Evolutionary conservation across 2,329 filamentous ascomycete genomes (phyloP).

Genomic region (Talaromyces amestolkiae): DNA sequence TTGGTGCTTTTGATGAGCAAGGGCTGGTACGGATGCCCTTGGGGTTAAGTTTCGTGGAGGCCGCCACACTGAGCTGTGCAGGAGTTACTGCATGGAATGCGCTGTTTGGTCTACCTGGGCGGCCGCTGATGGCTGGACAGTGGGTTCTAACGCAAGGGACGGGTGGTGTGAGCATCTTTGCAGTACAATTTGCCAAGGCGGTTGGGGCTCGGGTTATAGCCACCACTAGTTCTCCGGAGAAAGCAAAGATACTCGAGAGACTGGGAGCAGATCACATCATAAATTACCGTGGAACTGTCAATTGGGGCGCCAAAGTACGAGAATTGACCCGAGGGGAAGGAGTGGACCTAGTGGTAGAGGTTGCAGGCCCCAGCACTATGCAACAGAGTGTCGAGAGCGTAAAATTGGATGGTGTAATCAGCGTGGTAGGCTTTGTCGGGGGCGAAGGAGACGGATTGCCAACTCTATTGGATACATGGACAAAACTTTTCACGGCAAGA

Average conservation of each 20-base stretch:
- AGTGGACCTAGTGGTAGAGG: constrained; percentile 42
- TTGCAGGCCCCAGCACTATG: constrained; percentile 43
- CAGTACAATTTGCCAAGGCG: constrained; percentile 45
- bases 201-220: constrained; percentile 58
- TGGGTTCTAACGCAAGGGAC: constrained; percentile 55
- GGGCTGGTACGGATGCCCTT: constrained; percentile 48
- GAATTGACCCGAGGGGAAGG: constrained; percentile 41
- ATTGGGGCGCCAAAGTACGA: constrained; percentile 42
- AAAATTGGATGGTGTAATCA: constrained; percentile 40
- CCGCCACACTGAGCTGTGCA: constrained; percentile 49
- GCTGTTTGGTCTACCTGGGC: constrained; percentile 49
- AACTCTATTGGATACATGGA: constrained; percentile 7
- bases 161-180: constrained; percentile 54
- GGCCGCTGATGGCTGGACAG: constrained; percentile 37
- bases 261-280: constrained; percentile 47
- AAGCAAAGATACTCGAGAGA: constrained; percentile 49
- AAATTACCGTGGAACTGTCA: constrained; percentile 44
- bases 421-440: constrained; percentile 33
- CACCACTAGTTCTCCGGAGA: constrained; percentile 53
- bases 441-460: constrained; percentile 2
- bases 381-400: constrained; percentile 40
- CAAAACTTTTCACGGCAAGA: constrained; percentile 34
- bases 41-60: constrained; percentile 48
- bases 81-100: constrained; percentile 53
- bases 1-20: constrained; percentile 49